A percentile compares a stretch with the other conserved stretches of the same genome.
phyloP scores from a whole-genome alignment of 352 stramenopile genomes.

The Pythium vanterpoolii region DNA sequence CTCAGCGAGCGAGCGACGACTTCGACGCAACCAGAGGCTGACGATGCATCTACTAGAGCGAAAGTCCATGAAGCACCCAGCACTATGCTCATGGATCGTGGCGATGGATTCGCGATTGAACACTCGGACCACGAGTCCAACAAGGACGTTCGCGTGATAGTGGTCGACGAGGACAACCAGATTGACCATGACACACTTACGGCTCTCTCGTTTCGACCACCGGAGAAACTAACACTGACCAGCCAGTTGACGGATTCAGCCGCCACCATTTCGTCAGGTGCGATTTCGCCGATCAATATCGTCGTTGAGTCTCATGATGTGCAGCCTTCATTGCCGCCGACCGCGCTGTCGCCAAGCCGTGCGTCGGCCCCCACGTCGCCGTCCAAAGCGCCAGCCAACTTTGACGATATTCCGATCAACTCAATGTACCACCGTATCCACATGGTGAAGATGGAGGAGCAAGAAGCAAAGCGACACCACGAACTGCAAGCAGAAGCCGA shows the following conservation, averaged over 20 bases:
- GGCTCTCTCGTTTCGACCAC: slow-evolving; percentile 1
- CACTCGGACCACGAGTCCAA: slow-evolving; percentile 31
- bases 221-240: slow-evolving; percentile 6
- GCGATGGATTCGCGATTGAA: slow-evolving; percentile 22
- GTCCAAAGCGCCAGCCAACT: slow-evolving; percentile 18
- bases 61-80: slow-evolving; percentile 7
- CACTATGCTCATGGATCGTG: slow-evolving; percentile 40
- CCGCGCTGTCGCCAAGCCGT: background rate
- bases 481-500: slow-evolving; percentile 48
- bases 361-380: slow-evolving; percentile 7
- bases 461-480: slow-evolving; percentile 38
- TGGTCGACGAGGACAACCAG: slow-evolving; percentile 8
- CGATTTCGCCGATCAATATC: slow-evolving; percentile 7
- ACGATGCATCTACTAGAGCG: background rate
- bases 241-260: background rate
- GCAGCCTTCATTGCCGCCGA: background rate
- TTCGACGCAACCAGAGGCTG: background rate
- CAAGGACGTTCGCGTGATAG: background rate
- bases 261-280: background rate
- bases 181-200: slow-evolving; percentile 9
- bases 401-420: slow-evolving; percentile 68
- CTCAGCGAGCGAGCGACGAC: slow-evolving; percentile 15
- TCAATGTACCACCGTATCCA: slow-evolving; percentile 77
- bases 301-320: background rate
- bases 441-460: slow-evolving; percentile 43